Evolutionary conservation across 208 protist species (phyloP), one percentile per base, ranked within the genome.

Genomic region (Wallacemonas rigidus): DNA sequence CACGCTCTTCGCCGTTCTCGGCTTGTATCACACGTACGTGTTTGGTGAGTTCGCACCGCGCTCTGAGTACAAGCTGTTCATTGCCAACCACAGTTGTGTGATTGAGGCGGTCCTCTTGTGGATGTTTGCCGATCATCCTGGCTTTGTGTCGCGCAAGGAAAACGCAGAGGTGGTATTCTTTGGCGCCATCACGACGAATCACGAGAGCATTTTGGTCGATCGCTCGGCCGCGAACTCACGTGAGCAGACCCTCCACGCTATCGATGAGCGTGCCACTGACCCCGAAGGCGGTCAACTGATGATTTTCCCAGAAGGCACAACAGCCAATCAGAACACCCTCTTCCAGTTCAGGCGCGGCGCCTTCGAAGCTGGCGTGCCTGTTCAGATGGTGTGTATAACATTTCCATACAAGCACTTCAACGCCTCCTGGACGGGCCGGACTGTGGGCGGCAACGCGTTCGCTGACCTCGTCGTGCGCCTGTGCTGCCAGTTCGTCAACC

Each of bases 241-340:
- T 6, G 57, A 74, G 57, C 61, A 80, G 65, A 86, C 89, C 41
- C 75, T 87, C 39, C 55, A 75, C 35, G 74, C 77, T 8, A 95
- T 97, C 67, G 63, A 60, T 14, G 65, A 56, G n/a, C 86, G 88
- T n/a, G 84, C 88, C 3, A 79, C 51, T n/a, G 74, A 92, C 69
- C 81, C 80, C 1, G 67, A 77, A 3, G 76, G 71, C 12, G 80
- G 81, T 1, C 91, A 92, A 74, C 71, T 95, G 26, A 81, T 97
- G 71, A 81, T 98, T 45, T 98, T 96, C 78, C 94, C 94, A 5
- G 92, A 98, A 63, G 94, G 94, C 50, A 95, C 92, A 1, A 93
- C 87, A 39, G 75, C 69, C 48, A 97, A 96, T 69, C 87, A 94
- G 57, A 53, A 80, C 43, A 77, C 83, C 5, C 81, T 97, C 9